Conservation (phyloP, 2,329 filamentous ascomycete species). For the Fusarium falciforme region DNA sequence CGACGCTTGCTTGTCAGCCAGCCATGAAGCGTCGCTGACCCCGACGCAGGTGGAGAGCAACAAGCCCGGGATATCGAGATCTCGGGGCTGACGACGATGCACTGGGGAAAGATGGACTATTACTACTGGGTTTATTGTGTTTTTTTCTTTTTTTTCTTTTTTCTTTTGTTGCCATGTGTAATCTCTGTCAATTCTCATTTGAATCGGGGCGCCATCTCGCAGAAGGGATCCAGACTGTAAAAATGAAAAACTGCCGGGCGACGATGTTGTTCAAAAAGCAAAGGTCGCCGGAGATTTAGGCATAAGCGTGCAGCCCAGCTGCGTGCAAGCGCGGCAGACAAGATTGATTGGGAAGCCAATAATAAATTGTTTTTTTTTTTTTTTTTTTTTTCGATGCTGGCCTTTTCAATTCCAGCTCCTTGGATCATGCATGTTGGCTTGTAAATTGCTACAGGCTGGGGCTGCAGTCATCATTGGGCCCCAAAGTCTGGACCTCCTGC, state of each 20-base stretch:
- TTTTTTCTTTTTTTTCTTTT: conserved; percentile 7
- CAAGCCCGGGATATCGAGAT: background rate
- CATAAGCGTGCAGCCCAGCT: background rate
- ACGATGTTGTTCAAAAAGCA: background rate
- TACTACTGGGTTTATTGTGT: background rate
- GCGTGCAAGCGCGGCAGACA: background rate
- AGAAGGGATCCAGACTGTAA: conserved; percentile 3
- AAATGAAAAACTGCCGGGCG: conserved; percentile 16
- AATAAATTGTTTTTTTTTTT: background rate
- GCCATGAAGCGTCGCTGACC: conserved; percentile 13
- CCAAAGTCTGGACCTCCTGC: background rate
- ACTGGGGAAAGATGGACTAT: conserved; percentile 1
- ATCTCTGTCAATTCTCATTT: conserved; percentile 13
- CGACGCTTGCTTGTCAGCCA: conserved; percentile 1
- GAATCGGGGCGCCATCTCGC: background rate
- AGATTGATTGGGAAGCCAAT: background rate
- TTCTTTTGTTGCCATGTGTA: background rate
- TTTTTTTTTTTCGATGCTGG: background rate
- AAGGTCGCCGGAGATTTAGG: background rate
- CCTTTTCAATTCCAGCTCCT: conserved; percentile 3
- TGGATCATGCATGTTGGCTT: conserved; percentile 11
- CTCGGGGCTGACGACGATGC: conserved; percentile 1
- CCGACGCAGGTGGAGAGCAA: conserved; percentile 10
- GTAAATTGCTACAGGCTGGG: conserved; percentile 9
- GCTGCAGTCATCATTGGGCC: conserved; percentile 14